Evolutionary conservation across 371 early-diverging fungal genomes (phyloP), one percentile per base, ranked within the genome.

Genomic region (Sporodiniella umbellata): DNA sequence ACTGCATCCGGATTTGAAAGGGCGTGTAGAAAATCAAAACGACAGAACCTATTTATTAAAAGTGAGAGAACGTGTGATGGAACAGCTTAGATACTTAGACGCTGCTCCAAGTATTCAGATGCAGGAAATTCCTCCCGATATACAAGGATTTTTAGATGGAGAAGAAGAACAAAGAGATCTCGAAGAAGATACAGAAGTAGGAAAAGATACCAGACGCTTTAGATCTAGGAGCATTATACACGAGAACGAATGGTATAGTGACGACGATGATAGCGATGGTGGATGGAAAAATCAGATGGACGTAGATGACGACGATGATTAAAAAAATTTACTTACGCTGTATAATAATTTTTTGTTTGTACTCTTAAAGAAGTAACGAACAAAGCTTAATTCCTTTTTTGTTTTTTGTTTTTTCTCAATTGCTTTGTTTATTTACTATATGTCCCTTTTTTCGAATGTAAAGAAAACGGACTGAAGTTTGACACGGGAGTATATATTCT

Each of bases 31-130:
- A 19, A 98, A 99, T 66, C 87, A 87, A 56, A 99, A 99, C 64
- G 87, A 94, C 21, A 67, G 81, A 44, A 75, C 80, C 42, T 93
- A 94, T 62, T 70, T 99, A 31, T 82, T 94, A 39, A 80, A 84
- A 22, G 78, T 95, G 12, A 68, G 85, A 8, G 79, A 84, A 43
- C 75, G 83, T 24, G 86, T 98, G n/a, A 68, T 87, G 46, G 99
- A 99, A 61, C 94, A 98, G 48, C 75, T 99, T 45, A 70, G 95
- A 52, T 83, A 87, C 56, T 58, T 99, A 43, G 83, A 90, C 54
- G 88, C 87, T 4, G 96, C 97, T 12, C 99, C 99, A 0, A 91
- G 93, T 54, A 96, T 99, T 23, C 98, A 99, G 69, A 95, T 99
- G 94, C 91, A 92, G 54, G 84, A 83, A 47, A 81, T 88, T 12